Conservation (phyloP, 345 rosid genomes). For the Isatis tinctoria region DNA sequence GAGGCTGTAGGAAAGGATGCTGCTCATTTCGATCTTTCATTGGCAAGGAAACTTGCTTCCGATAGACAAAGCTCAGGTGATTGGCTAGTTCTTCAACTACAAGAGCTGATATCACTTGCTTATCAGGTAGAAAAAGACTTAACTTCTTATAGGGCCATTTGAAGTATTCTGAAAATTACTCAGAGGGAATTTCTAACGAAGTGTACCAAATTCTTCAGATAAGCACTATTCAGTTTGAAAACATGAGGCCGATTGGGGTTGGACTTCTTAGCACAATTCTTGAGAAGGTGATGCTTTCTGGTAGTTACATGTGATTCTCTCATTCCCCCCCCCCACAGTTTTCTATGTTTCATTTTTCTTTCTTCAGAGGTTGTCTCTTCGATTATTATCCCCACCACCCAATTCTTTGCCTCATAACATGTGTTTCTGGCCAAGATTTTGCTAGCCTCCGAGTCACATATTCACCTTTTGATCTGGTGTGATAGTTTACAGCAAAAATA, state of each 20-base stretch:
- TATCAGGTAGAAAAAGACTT: constrained; percentile 64
- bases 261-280: constrained; percentile 70
- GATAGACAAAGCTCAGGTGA: constrained; percentile 46
- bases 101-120: constrained; percentile 87
- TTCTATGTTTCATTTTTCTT: background rate
- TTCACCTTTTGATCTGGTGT: constrained; percentile 1
- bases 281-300: constrained; percentile 64
- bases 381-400: background rate
- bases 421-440: constrained; percentile 14
- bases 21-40: constrained; percentile 82
- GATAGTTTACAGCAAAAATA: background rate
- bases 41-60: constrained; percentile 58
- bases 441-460: constrained; percentile 4
- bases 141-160: constrained; percentile 5
- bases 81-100: constrained; percentile 87
- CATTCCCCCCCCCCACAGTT: no score
- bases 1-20: constrained; percentile 75
- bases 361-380: background rate
- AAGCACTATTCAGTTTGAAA: constrained; percentile 95
- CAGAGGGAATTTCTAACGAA: constrained; percentile 18
- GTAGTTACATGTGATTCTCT: constrained; percentile 7
- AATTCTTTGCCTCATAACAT: background rate
- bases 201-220: constrained; percentile 47
- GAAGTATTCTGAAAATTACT: background rate
- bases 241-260: constrained; percentile 90